A percentile compares a stretch with the other conserved stretches of the same genome.
Conservation (phyloP, 2,329 filamentous ascomycete genomes). For the Ophiognomonia clavigignenti-juglandacearum region DNA sequence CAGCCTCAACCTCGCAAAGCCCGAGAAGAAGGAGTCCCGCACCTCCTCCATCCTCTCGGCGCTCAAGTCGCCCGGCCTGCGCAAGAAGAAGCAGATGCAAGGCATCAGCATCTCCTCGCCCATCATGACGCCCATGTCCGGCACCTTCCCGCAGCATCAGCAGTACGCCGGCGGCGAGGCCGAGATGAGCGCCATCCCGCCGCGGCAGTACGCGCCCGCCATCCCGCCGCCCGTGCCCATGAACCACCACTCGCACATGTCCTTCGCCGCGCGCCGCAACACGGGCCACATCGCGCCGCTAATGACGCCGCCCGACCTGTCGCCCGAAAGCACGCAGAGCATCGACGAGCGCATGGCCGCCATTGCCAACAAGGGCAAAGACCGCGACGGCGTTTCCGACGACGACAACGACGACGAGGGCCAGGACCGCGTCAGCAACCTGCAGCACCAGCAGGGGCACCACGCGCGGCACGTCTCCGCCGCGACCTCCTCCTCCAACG, state of each 20-base stretch:
- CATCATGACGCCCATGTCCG: conserved; percentile 59
- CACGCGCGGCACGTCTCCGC: conserved; percentile 34
- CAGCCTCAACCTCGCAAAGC: conserved; percentile 42
- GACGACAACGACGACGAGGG: conserved; percentile 10
- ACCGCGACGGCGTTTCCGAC: conserved; percentile 8
- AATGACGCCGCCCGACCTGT: conserved; percentile 36
- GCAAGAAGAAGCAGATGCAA: conserved; percentile 47
- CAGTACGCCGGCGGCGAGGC: conserved; percentile 40
- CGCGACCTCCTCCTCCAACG: conserved; percentile 26
- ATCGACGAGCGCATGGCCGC: conserved; percentile 53
- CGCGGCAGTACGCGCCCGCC: conserved; percentile 52
- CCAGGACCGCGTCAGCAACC: conserved; percentile 8
- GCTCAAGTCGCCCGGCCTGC: conserved; percentile 49
- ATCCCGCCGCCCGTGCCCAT: conserved; percentile 52
- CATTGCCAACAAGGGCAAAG: conserved; percentile 13
- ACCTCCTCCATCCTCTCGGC: conserved; percentile 56
- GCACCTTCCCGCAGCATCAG: conserved; percentile 46
- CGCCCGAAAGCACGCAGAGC: conserved; percentile 43
- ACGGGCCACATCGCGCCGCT: conserved; percentile 34
- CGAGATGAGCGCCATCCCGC: conserved; percentile 55
- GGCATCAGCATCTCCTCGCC: conserved; percentile 59
- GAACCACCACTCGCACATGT: conserved; percentile 29
- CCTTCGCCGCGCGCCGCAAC: conserved; percentile 28
- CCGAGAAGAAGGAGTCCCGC: conserved; percentile 50
- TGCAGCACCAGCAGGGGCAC: conserved; percentile 28